Evolutionary conservation across 768 basidiomycete species (phyloP), one percentile per base, ranked within the genome.

Genomic region (Amyloporia xantha): DNA sequence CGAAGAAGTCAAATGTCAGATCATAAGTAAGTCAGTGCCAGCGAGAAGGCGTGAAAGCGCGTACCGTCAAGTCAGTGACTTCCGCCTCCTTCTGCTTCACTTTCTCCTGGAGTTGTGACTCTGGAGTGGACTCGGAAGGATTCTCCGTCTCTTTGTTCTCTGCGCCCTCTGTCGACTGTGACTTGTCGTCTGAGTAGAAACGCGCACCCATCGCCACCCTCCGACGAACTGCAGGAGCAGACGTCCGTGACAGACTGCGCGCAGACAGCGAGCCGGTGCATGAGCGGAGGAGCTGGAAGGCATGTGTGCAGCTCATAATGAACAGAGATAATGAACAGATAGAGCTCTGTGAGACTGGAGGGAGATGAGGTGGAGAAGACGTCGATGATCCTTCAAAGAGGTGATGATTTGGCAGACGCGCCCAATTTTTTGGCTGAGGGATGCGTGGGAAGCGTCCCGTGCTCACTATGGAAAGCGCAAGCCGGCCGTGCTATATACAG

Each of bases 11-110:
- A 50, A 13, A 20, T 39, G 44, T 17, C 44, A 50, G 15, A 33
- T 30, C 35, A 23, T 27, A 23, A 28, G 43, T 9, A 37, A 45
- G 24, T 23, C 21, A 21, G 17, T 23, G 21, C 5, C 21, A 30
- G 48, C 41, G 30, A n/a, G 4, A 33, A 42, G 5, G 46, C 47
- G 21, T 12, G n/a, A 20, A 5, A 41, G 28, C 17, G 71, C 86
- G 57, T 59, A 92, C 91, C 54, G 83, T 90, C 52, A 92, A 72
- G 66, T 92, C 91, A n/a, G 77, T 70, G n/a, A 84, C 81, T 63
- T 88, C 86, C 21, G 72, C 77, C 64, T 89, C 82, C 65, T 92
- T 88, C 55, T 81, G 81, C 71, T 91, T 84, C 49, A 95, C 72
- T 62, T 86, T 84, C 53, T 65, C 55, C 36, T 66, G 59, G 20